Base-by-base conservation (phyloP, 2,329 filamentous ascomycete genomes). In the Ambrosiella cleistominuta region DNA sequence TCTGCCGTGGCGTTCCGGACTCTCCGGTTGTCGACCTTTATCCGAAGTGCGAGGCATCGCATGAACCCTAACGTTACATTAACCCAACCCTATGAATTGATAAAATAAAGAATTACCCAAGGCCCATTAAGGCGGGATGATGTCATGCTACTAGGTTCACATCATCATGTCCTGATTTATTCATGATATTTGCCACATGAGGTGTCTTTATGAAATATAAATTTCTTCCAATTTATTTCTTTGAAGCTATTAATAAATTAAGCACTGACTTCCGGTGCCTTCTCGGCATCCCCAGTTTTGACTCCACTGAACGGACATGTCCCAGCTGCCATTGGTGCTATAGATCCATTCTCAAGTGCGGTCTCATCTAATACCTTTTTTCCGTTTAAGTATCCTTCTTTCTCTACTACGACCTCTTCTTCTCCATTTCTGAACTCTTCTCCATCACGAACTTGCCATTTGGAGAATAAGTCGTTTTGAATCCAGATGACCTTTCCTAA, bases 401-500 rank as follows among this genome's bases (percentile, higher is more conserved):
- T 70, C 65, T 85, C 81, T 50, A 80, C 67, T 35, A 75, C 70
- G 12, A 75, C 70, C 52, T 74, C 72, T 57, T 73, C 72, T 11
- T 73, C 70, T 13, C 70, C 70, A 1, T 69, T 65, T 36, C 68
- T 67, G 63, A 73, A 80, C 68, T 88, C 84, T 38, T 82, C 78
- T 55, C 82, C 82, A 62, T 86, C 83, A 40, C 78, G 74, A 40
- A 86, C 79, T 64, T 88, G 86, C 83, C 85, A 90, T 67, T 85
- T 86, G 13, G 86, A 84, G 68, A 91, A 86, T 35, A 91, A 74
- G 67, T 91, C 87, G 66, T 91, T 91, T 69, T 91, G 87, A 63
- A 91, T 89, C 86, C 86, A 91, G 63, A 91, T 83, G 35, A 91
- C 82, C 68, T 93, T 93, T 62, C 81, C 81, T 27, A 91, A 73